Conservation (phyloP, 2,329 filamentous ascomycete species). For the Aspergillus floridensis region DNA sequence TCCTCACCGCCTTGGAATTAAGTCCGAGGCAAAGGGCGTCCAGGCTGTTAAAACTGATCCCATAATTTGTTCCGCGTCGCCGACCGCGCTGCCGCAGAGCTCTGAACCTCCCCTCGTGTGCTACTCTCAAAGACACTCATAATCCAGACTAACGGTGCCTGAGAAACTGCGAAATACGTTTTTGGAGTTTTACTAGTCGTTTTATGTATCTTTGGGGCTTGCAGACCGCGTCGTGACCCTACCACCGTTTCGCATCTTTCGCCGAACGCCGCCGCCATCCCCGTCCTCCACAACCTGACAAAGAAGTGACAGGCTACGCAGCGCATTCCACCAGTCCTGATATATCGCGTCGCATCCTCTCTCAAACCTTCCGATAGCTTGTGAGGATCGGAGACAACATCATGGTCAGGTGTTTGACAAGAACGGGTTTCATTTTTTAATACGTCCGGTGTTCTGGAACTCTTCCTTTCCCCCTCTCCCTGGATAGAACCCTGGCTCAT, state of each 20-base stretch:
- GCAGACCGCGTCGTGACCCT: not conserved
- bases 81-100: constrained; percentile 1
- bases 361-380: not conserved
- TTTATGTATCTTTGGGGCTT: not conserved
- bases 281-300: not conserved
- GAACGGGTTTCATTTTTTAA: not conserved
- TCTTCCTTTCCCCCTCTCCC: not conserved
- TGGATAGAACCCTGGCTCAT: not conserved
- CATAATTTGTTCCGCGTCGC: constrained; percentile 5
- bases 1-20: constrained; percentile 15
- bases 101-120: not conserved
- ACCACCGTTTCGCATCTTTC: constrained; percentile 7
- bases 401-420: not conserved
- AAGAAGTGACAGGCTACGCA: not conserved
- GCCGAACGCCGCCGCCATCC: constrained; percentile 12
- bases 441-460: not conserved
- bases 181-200: not conserved
- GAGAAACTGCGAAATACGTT: not conserved
- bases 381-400: not conserved
- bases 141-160: not conserved
- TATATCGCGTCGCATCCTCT: not conserved
- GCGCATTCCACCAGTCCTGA: not conserved
- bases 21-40: constrained; percentile 12
- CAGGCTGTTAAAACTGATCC: constrained; percentile 12
- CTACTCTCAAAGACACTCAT: not conserved